Percentiles rank a stretch among this genome's conserved stretches.
These are phyloP conservation scores for Phytophthora palmivora DNA, from an alignment of 352 stramenopile species.

Conservation along the genomic window DNA sequence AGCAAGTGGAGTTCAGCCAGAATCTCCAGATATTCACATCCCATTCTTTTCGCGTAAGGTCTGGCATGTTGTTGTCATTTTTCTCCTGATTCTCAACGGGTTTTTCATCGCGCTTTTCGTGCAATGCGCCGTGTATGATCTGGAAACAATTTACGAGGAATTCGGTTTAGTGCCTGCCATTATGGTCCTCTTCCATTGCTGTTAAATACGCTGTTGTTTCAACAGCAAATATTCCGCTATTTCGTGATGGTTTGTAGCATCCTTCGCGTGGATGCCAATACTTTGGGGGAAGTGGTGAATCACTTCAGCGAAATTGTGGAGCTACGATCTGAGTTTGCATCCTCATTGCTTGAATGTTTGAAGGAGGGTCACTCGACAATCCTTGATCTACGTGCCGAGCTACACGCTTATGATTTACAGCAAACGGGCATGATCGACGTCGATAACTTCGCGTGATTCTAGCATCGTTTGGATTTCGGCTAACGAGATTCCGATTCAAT, in stretches of 20 bases:
- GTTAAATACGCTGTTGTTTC: constrained; percentile 62
- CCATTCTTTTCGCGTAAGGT: constrained; percentile 64
- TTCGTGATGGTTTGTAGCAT: constrained; percentile 66
- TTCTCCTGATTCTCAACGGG: constrained; percentile 67
- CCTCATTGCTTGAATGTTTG: constrained; percentile 34
- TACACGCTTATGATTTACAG: constrained; percentile 36
- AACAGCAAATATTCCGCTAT: constrained; percentile 62
- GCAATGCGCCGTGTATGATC: constrained; percentile 62
- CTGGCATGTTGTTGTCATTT: constrained; percentile 67
- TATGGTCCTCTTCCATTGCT: constrained; percentile 47
- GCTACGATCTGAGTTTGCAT: constrained; percentile 54
- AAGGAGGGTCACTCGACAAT: constrained; percentile 20
- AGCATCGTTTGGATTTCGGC: constrained; percentile 42
- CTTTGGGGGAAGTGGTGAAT: constrained; percentile 58
- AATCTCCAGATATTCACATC: constrained; percentile 27
- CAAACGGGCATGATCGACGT: constrained; percentile 46
- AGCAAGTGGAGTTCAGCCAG: constrained; percentile 16
- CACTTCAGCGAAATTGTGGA: constrained; percentile 67
- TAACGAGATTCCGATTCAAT: constrained; percentile 67
- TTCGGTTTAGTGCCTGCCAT: constrained; percentile 38
- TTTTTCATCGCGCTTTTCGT: constrained; percentile 67
- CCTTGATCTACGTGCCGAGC: constrained; percentile 35
- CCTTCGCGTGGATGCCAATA: constrained; percentile 50
- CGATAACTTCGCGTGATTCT: constrained; percentile 51
- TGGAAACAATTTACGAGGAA: constrained; percentile 35